phyloP scores from a whole-genome alignment of 495 filamentous ascomycete genomes.

The Aspergillus egyptiacus region DNA sequence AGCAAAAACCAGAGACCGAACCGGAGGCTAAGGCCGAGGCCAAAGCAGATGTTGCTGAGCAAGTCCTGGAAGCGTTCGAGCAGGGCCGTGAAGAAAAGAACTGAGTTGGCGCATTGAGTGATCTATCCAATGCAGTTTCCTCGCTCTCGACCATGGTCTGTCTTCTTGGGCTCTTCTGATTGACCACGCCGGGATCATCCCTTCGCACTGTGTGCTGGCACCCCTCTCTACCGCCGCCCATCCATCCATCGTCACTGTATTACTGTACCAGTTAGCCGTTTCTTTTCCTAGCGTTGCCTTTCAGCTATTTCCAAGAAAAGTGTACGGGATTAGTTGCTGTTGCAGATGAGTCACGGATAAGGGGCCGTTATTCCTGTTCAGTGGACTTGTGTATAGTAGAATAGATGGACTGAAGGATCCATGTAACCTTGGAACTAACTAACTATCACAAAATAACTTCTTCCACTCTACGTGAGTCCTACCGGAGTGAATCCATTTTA shows the following conservation, averaged over 20 bases:
- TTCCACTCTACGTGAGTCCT: too few species aligned
- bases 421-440: too few species aligned
- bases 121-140: slow-evolving; percentile 9
- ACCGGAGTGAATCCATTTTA: too few species aligned
- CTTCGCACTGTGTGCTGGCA: neutral
- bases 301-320: slow-evolving; percentile 4
- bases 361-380: neutral
- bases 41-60: slow-evolving; percentile 29
- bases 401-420: slow-evolving; percentile 4
- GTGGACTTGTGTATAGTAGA: slow-evolving; percentile 16
- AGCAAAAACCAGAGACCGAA: slow-evolving; percentile 10
- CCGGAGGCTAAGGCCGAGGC: slow-evolving; percentile 6
- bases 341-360: neutral
- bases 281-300: slow-evolving; percentile 7
- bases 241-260: neutral
- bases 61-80: slow-evolving; percentile 50
- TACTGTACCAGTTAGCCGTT: slow-evolving; percentile 7
- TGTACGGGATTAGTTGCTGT: neutral
- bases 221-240: neutral
- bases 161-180: slow-evolving; percentile 8
- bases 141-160: neutral
- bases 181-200: neutral
- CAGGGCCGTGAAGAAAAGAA: slow-evolving; percentile 40
- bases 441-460: too few species aligned
- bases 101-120: slow-evolving; percentile 6